phyloP scores from a whole-genome alignment of 371 early-diverging fungal species.

The Mucor circinelloides region DNA sequence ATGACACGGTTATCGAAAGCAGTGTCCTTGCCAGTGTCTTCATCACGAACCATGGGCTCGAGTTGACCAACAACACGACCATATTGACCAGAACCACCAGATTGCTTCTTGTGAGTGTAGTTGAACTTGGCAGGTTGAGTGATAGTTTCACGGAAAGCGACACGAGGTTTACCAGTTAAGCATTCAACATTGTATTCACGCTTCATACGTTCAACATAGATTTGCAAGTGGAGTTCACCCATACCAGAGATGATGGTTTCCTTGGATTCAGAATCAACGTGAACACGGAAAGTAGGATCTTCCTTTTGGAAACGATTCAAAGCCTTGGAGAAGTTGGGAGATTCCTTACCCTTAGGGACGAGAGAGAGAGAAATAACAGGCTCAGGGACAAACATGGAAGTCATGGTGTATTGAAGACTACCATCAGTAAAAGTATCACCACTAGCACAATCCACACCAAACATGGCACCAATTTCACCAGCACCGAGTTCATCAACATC shows the following conservation, averaged over 20 bases:
- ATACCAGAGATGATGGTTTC: slow-evolving; percentile 93
- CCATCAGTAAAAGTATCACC: slow-evolving; percentile 98
- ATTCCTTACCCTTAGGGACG: slow-evolving; percentile 88
- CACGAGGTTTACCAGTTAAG: slow-evolving; percentile 93
- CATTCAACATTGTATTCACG: slow-evolving; percentile 96
- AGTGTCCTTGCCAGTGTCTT: slow-evolving; percentile 60
- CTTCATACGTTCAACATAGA: slow-evolving; percentile 97
- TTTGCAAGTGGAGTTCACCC: slow-evolving; percentile 93
- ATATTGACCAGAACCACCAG: slow-evolving; percentile 97
- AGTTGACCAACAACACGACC: slow-evolving; percentile 91
- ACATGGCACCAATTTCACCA: slow-evolving; percentile 98
- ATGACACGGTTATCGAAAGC: slow-evolving; percentile 79
- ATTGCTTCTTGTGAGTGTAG: slow-evolving; percentile 99
- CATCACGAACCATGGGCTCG: slow-evolving; percentile 77
- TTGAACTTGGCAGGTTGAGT: slow-evolving; percentile 78
- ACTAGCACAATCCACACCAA: slow-evolving; percentile 97
- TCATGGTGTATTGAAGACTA: slow-evolving; percentile 83
- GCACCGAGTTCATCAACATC: slow-evolving; percentile 93
- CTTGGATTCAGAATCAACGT: slow-evolving; percentile 91
- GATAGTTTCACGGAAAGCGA: slow-evolving; percentile 96
- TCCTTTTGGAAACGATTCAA: slow-evolving; percentile 94
- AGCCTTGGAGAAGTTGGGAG: slow-evolving; percentile 94
- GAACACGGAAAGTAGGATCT: slow-evolving; percentile 98
- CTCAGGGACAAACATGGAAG: slow-evolving; percentile 97
- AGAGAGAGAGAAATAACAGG: slow-evolving; percentile 96